Conservation (phyloP, 2,329 filamentous ascomycete genomes). For the Ceratocystiopsis minuta region DNA sequence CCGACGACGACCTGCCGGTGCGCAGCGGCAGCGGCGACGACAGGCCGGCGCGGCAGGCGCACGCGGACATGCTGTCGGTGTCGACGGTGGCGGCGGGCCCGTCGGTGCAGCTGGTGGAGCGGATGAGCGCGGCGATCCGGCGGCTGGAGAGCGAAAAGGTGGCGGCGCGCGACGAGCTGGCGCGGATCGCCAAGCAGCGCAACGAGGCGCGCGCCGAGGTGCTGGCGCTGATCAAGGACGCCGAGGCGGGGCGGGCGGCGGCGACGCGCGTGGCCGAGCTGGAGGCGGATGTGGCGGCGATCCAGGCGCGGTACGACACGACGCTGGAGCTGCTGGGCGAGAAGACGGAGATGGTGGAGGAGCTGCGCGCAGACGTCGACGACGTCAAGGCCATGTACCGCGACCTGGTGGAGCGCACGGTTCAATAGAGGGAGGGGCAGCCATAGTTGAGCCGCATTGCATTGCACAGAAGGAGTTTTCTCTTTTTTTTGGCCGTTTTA, state of each 20-base stretch:
- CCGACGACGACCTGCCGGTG: constrained; percentile 28
- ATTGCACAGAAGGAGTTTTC: background rate
- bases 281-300: constrained; percentile 44
- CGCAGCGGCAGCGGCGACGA: constrained; percentile 34
- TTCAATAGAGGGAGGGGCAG: constrained; percentile 15
- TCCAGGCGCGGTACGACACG: constrained; percentile 70
- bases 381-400: constrained; percentile 95
- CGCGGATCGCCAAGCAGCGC: constrained; percentile 61
- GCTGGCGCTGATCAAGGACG: constrained; percentile 74
- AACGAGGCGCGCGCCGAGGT: constrained; percentile 87
- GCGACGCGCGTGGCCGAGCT: constrained; percentile 43
- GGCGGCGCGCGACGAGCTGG: constrained; percentile 69
- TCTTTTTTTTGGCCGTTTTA: background rate
- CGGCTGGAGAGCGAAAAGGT: constrained; percentile 85
- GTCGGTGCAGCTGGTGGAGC: constrained; percentile 84
- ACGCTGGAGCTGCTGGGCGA: constrained; percentile 90
- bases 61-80: constrained; percentile 64
- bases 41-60: constrained; percentile 48
- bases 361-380: constrained; percentile 70
- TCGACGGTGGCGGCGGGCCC: constrained; percentile 83
- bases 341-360: constrained; percentile 89
- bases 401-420: constrained; percentile 72
- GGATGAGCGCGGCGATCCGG: constrained; percentile 86
- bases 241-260: constrained; percentile 49
- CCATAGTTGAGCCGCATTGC: too few relatives aligned